Evolutionary conservation across 441 rosid genomes (phyloP).

Genomic region (Adansonia gregorii): DNA sequence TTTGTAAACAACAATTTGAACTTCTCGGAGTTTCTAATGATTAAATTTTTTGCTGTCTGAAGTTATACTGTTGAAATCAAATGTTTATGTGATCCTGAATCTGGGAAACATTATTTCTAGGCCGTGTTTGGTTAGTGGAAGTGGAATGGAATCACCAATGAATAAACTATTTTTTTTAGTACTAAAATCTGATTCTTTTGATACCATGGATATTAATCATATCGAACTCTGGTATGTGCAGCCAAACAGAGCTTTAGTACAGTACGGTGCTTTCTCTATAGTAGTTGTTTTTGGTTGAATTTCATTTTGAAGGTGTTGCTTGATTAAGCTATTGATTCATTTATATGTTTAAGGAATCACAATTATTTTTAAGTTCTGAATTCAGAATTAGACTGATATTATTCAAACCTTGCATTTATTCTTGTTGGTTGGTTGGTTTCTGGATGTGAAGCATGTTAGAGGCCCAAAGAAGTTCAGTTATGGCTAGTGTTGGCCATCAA

Average conservation of each 20-base stretch:
- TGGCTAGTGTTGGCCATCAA: constrained; percentile 50
- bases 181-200: constrained; percentile 16
- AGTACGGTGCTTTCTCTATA: no score
- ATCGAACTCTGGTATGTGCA: constrained; percentile 20
- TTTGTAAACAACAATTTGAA: constrained; percentile 16
- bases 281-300: constrained; percentile 1
- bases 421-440: constrained; percentile 22
- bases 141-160: constrained; percentile 12
- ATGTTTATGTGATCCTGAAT: constrained; percentile 32
- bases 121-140: constrained; percentile 31
- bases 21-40: constrained; percentile 16
- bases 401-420: background rate
- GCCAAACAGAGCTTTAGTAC: constrained; percentile 21
- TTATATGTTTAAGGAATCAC: background rate
- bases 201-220: background rate
- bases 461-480: constrained; percentile 51
- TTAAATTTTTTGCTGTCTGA: background rate
- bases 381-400: constrained; percentile 14
- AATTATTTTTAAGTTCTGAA: background rate
- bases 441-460: constrained; percentile 67
- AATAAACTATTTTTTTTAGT: constrained; percentile 11
- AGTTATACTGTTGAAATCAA: constrained; percentile 14
- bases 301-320: background rate
- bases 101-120: constrained; percentile 28
- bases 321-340: constrained; percentile 13